These are phyloP conservation scores for Gilbertella persicaria DNA, from an alignment of 371 early-diverging fungal genomes.

Conservation along the genomic window DNA sequence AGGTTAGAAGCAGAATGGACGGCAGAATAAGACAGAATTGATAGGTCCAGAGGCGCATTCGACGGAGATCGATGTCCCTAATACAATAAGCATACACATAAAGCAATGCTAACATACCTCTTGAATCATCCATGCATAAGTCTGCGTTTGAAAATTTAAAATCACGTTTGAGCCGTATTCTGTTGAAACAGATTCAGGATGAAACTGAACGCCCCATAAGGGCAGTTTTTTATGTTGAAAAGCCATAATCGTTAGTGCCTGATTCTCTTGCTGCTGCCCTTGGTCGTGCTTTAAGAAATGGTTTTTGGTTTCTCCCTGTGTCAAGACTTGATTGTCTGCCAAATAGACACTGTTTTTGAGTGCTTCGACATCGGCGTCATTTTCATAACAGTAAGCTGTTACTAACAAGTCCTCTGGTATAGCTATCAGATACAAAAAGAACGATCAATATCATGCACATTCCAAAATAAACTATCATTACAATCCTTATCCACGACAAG, in stretches of 20 bases:
- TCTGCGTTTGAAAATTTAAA: conserved; percentile 69
- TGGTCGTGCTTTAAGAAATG: conserved; percentile 29
- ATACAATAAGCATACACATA: neutral
- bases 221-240: conserved; percentile 72
- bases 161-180: conserved; percentile 74
- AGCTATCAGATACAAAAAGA: conserved; percentile 35
- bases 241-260: conserved; percentile 72
- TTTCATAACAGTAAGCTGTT: conserved; percentile 60
- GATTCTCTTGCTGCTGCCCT: no score
- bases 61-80: conserved; percentile 8
- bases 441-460: neutral
- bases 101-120: conserved; percentile 11
- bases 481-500: conserved; percentile 67
- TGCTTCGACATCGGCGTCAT: conserved; percentile 47
- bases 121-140: conserved; percentile 40
- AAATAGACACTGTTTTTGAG: conserved; percentile 33
- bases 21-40: conserved; percentile 13
- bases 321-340: conserved; percentile 22
- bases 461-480: conserved; percentile 7
- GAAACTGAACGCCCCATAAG: conserved; percentile 94
- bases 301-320: conserved; percentile 5
- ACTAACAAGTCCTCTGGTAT: conserved; percentile 55
- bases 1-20: conserved; percentile 4
- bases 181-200: conserved; percentile 94
- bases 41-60: neutral